Evolutionary conservation across 306 rosid genomes (phyloP).

Genomic region (Lathyrus sativus): DNA sequence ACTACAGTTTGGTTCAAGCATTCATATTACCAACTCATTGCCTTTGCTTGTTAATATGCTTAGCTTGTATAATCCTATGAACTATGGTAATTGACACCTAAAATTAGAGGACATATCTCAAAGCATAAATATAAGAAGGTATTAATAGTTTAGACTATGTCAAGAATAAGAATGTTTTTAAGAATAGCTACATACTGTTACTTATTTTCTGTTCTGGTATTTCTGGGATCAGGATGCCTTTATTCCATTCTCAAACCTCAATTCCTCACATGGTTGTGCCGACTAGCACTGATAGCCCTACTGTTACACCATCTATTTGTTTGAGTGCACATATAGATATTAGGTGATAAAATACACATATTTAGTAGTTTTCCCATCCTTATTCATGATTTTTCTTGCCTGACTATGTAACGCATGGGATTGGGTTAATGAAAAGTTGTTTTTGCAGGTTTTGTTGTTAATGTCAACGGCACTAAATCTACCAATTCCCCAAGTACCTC

Average conservation of each 20-base stretch:
- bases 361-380: slow-evolving; percentile 12
- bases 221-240: too few species aligned
- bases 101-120: neutral
- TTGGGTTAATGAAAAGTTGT: slow-evolving; percentile 28
- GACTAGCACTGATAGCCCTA: slow-evolving; percentile 1
- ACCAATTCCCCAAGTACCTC: slow-evolving; percentile 43
- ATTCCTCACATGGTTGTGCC: slow-evolving; percentile 7
- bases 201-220: slow-evolving; percentile 2
- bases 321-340: neutral
- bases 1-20: neutral
- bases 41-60: slow-evolving; percentile 17
- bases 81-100: slow-evolving; percentile 1
- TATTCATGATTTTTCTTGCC: slow-evolving; percentile 11
- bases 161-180: slow-evolving; percentile 14
- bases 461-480: slow-evolving; percentile 82
- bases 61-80: slow-evolving; percentile 8
- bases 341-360: neutral
- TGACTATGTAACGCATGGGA: neutral
- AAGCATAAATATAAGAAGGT: slow-evolving; percentile 16
- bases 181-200: neutral
- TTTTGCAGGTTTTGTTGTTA: slow-evolving; percentile 78
- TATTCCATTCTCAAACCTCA: slow-evolving; percentile 4
- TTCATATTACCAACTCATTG: neutral
- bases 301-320: slow-evolving; percentile 2
- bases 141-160: slow-evolving; percentile 24